Evolutionary conservation across 2,329 filamentous ascomycete genomes (phyloP).

Genomic region (Fusarium sp.): DNA sequence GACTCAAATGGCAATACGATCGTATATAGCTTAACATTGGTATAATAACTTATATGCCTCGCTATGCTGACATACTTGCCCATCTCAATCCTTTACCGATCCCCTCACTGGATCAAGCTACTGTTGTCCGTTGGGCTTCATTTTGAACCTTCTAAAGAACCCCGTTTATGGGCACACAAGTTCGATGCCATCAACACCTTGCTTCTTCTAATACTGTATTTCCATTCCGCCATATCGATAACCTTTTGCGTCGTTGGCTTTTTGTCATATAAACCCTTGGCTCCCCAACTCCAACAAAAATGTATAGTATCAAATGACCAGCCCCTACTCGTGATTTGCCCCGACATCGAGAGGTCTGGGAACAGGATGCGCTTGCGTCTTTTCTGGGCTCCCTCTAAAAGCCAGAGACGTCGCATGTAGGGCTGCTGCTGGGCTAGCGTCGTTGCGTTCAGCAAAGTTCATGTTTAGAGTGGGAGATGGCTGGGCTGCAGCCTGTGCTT

Average conservation of each 20-base stretch:
- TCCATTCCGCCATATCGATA: slow-evolving; percentile 36
- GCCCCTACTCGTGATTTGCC: slow-evolving; percentile 43
- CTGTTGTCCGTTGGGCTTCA: slow-evolving; percentile 6
- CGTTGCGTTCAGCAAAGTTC: slow-evolving; percentile 18
- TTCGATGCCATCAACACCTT: slow-evolving; percentile 1
- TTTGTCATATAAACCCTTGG: slow-evolving; percentile 36
- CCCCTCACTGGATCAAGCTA: neutral
- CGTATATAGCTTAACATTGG: slow-evolving; percentile 24
- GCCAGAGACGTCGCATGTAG: slow-evolving; percentile 61
- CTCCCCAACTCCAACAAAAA: slow-evolving; percentile 44
- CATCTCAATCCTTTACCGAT: neutral
- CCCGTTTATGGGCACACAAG: neutral
- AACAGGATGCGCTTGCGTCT: slow-evolving; percentile 53
- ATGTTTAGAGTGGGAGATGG: slow-evolving; percentile 24
- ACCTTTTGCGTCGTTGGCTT: slow-evolving; percentile 29
- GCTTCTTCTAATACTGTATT: slow-evolving; percentile 25
- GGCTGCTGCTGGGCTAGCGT: slow-evolving; percentile 46
- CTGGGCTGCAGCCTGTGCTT: neutral
- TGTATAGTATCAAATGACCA: slow-evolving; percentile 17
- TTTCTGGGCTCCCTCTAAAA: slow-evolving; percentile 71
- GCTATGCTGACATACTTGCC: slow-evolving; percentile 4
- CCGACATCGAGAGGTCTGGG: slow-evolving; percentile 48
- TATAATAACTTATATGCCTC: slow-evolving; percentile 12
- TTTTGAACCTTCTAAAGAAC: neutral
- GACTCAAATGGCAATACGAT: neutral